Evolutionary conservation across 768 basidiomycete genomes (phyloP), one percentile per base, ranked within the genome.

Genomic region (Suillus subluteus): DNA sequence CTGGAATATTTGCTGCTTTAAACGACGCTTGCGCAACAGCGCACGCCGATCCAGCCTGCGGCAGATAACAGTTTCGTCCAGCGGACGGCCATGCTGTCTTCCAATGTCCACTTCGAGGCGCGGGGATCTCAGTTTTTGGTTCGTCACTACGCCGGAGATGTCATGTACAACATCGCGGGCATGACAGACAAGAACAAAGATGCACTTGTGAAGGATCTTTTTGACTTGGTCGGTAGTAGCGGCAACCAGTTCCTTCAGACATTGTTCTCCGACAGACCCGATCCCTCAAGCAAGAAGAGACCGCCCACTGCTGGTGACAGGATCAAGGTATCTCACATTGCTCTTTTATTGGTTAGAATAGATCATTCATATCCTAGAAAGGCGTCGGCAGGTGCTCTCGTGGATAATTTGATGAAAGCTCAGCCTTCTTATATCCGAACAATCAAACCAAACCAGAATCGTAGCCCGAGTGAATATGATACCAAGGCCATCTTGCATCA

Each of bases 101-200:
- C 89, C 6, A 97, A 97, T 78, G 83, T 95, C 23, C 96, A 99
- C 78, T 99, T 99, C 74, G 98, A 99, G 75, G 82, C 94, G 16
- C 92, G 98, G 58, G 98, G 98, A 15, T 80, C 90, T 16, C 96
- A 99, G 75, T 99, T 99, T 82, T 79, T 99, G 62, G 91, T 99
- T 69, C 91, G 89, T 73, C 98, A 99, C 75, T 99, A 99, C 74
- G 98, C 98, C 23, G 98, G 98, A 71, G 98, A 99, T 74, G 98
- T 99, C 68, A 93, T 95, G 88, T 99, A 99, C 82, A 98, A 96
- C 68, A 90, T 99, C 15, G 76, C 91, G 8, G 98, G 98, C 3
- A 99, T 99, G 97, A 99, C 98, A 18, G 98, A 99, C 80, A 99
- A 99, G 86, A 99, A 99, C 84, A 99, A 99, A 84, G 98, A 99